These are phyloP conservation scores for Phytophthora sp. DNA, from an alignment of 352 stramenopile species.

Conservation along the genomic window DNA sequence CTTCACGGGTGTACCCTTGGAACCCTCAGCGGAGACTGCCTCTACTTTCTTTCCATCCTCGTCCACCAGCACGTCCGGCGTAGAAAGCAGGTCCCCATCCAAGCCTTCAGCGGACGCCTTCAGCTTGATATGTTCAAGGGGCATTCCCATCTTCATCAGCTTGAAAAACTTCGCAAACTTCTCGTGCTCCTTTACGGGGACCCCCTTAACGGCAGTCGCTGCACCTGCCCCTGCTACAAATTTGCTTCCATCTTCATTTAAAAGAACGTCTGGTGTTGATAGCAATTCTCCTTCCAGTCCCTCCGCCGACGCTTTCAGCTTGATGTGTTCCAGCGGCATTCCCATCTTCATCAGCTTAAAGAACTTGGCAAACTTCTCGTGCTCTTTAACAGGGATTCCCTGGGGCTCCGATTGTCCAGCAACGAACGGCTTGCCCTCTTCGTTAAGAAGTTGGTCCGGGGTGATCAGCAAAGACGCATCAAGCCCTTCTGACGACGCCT, in stretches of 20 bases:
- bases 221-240: conserved; percentile 18
- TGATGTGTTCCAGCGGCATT: conserved; percentile 82
- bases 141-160: conserved; percentile 83
- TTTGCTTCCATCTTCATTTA: conserved; percentile 67
- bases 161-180: conserved; percentile 89
- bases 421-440: conserved; percentile 54
- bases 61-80: conserved; percentile 59
- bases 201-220: conserved; percentile 31
- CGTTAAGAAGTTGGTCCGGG: conserved; percentile 59
- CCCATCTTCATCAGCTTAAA: conserved; percentile 87
- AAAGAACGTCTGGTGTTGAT: conserved; percentile 58
- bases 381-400: conserved; percentile 63
- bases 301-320: conserved; percentile 81
- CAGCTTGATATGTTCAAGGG: conserved; percentile 66
- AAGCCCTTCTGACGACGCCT: conserved; percentile 68
- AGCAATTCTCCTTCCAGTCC: conserved; percentile 90
- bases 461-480: conserved; percentile 59
- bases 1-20: conserved; percentile 59
- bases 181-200: conserved; percentile 84
- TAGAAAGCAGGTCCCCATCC: conserved; percentile 53
- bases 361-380: conserved; percentile 78
- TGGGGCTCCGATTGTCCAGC: conserved; percentile 8
- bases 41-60: conserved; percentile 51
- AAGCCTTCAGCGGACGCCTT: conserved; percentile 70
- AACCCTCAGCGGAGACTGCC: conserved; percentile 4